Conservation (phyloP, 176 grass and related monocot species). For the Melocanna baccifera region DNA sequence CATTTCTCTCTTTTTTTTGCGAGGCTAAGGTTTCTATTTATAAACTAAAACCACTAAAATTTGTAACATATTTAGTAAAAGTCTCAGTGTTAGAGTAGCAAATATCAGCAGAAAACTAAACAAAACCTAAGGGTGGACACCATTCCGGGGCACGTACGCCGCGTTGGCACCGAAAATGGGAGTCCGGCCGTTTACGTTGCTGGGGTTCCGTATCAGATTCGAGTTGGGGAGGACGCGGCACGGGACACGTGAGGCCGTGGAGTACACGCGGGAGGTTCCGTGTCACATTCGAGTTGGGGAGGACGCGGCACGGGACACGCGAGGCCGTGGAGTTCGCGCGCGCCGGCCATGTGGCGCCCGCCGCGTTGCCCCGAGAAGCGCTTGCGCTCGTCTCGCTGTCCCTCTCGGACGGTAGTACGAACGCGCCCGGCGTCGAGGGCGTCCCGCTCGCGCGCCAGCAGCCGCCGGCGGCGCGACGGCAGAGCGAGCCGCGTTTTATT, state of each 20-base stretch:
- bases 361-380: background rate
- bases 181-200: background rate
- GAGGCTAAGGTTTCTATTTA: background rate
- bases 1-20: too few species aligned
- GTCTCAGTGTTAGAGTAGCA: background rate
- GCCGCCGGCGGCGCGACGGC: constrained; percentile 17
- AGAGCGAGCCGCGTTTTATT: too few species aligned
- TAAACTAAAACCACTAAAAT: background rate
- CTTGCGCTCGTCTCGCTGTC: background rate
- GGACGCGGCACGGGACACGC: constrained; percentile 9
- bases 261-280: background rate
- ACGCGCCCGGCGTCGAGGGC: background rate
- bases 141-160: background rate
- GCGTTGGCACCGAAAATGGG: background rate
- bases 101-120: background rate
- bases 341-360: constrained; percentile 11
- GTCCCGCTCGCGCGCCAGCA: background rate
- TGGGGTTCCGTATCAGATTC: background rate
- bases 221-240: constrained; percentile 1
- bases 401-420: background rate
- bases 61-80: background rate
- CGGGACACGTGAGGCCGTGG: background rate
- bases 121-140: background rate
- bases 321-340: background rate
- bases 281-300: background rate